A percentile compares a stretch with the other conserved stretches of the same genome.
These are phyloP conservation scores for Anisodus acutangulus DNA, from an alignment of 257 asterid genomes.

Conservation along the genomic window DNA sequence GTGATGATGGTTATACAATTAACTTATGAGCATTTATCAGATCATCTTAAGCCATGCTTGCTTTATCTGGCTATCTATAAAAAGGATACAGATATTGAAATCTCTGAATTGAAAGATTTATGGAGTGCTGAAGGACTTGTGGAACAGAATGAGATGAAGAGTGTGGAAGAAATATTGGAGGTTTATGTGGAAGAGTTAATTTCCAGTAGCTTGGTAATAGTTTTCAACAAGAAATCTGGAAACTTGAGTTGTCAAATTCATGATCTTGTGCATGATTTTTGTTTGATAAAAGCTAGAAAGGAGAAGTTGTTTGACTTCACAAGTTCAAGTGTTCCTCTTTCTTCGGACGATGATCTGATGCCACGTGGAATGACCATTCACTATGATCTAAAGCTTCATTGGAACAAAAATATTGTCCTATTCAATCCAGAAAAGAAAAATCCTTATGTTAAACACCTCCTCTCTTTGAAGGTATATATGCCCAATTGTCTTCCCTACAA, in stretches of 20 bases:
- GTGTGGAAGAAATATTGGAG: slow-evolving; percentile 29
- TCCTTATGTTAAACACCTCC: slow-evolving; percentile 27
- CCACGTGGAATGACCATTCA: neutral
- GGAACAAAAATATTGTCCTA: too few relatives aligned
- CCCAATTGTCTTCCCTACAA: neutral
- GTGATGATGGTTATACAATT: slow-evolving; percentile 33
- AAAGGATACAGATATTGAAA: slow-evolving; percentile 30
- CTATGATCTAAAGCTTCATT: too few relatives aligned
- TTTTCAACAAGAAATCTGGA: slow-evolving; percentile 29
- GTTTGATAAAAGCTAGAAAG: slow-evolving; percentile 35
- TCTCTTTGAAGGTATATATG: neutral
- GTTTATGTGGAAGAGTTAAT: slow-evolving; percentile 37
- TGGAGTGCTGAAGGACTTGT: slow-evolving; percentile 50
- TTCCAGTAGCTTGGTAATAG: slow-evolving; percentile 33
- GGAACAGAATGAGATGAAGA: slow-evolving; percentile 2
- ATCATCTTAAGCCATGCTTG: slow-evolving; percentile 40
- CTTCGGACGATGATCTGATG: neutral
- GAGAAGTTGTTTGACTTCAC: neutral
- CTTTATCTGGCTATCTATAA: slow-evolving; percentile 41
- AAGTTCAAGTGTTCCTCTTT: neutral
- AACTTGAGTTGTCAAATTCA: slow-evolving; percentile 33
- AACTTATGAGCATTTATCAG: slow-evolving; percentile 40
- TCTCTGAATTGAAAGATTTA: slow-evolving; percentile 24
- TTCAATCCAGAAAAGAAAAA: neutral
- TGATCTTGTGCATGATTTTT: slow-evolving; percentile 33